Conservation (phyloP, 331 rosid genomes). For the Spiraea crenata region DNA sequence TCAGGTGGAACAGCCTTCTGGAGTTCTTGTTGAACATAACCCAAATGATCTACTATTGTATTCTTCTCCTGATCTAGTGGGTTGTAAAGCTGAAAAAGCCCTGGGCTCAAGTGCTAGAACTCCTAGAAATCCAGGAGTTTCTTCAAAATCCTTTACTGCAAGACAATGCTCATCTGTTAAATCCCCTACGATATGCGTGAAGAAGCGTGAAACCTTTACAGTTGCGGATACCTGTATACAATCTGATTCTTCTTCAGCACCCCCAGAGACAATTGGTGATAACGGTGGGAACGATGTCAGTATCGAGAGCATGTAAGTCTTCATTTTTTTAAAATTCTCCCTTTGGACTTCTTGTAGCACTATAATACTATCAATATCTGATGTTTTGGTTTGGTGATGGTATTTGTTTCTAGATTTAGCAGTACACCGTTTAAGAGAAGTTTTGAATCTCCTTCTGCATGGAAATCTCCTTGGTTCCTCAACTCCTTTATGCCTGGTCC, state of each 20-base stretch:
- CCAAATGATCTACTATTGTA: conserved; percentile 48
- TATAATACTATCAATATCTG: background rate
- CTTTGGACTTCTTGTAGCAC: conserved; percentile 5
- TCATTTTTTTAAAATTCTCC: conserved; percentile 6
- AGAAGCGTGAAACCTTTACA: conserved; percentile 42
- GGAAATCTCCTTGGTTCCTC: conserved; percentile 93
- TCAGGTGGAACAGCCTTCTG: conserved; percentile 52
- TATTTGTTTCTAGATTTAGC: conserved; percentile 56
- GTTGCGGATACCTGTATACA: conserved; percentile 42
- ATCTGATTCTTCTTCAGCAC: conserved; percentile 42
- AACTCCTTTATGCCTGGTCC: conserved; percentile 72
- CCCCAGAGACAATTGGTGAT: conserved; percentile 40
- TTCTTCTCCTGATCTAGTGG: conserved; percentile 63
- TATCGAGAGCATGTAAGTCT: conserved; percentile 69
- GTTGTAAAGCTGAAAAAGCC: conserved; percentile 40
- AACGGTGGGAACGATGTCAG: conserved; percentile 41
- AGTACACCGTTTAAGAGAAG: conserved; percentile 85
- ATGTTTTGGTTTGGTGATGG: conserved; percentile 29
- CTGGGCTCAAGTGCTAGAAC: conserved; percentile 39
- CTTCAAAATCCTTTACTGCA: conserved; percentile 39
- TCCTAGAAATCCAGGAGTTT: conserved; percentile 39
- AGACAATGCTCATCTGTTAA: conserved; percentile 37
- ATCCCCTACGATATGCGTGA: conserved; percentile 49
- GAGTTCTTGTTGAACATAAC: conserved; percentile 59
- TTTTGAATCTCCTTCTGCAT: conserved; percentile 89